phyloP scores from a whole-genome alignment of 805 yeast species.

The Candida caryicola region DNA sequence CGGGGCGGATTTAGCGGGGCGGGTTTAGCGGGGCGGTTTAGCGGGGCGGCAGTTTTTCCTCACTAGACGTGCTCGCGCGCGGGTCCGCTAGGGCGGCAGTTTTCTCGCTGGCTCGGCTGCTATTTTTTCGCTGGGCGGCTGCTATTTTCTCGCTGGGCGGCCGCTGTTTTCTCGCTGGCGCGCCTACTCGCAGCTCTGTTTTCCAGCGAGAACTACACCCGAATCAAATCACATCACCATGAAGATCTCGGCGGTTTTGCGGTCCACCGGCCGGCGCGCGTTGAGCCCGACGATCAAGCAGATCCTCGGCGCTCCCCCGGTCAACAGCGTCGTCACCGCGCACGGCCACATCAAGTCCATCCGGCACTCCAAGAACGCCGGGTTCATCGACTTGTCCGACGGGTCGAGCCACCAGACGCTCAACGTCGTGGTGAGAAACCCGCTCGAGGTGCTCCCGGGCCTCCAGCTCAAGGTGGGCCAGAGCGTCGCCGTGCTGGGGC shows the following conservation, averaged over 20 bases:
- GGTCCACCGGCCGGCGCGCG: background rate
- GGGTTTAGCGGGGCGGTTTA: too few species aligned
- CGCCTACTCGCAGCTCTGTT: too few species aligned
- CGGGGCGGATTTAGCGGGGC: too few species aligned
- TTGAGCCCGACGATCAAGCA: slow-evolving; percentile 10
- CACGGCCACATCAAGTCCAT: slow-evolving; percentile 69
- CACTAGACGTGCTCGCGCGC: too few species aligned
- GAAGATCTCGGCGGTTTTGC: background rate
- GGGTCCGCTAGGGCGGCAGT: too few species aligned
- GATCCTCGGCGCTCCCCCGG: slow-evolving; percentile 30
- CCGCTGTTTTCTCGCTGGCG: too few species aligned
- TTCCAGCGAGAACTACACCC: too few species aligned
- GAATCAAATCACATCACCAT: too few species aligned
- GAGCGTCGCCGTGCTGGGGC: slow-evolving; percentile 32
- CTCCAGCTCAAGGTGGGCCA: slow-evolving; percentile 48
- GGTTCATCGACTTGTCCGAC: slow-evolving; percentile 78
- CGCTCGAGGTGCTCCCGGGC: slow-evolving; percentile 18
- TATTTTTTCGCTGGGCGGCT: too few species aligned
- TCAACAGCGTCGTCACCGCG: slow-evolving; percentile 41
- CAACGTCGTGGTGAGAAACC: slow-evolving; percentile 43
- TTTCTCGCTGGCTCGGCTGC: too few species aligned
- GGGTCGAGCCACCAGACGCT: slow-evolving; percentile 61
- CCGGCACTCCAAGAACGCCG: slow-evolving; percentile 68
- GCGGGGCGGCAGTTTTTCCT: slow-evolving; percentile 15
- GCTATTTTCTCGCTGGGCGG: too few species aligned